Evolutionary conservation across 257 asterid genomes (phyloP).

Genomic region (Asclepias syriaca): DNA sequence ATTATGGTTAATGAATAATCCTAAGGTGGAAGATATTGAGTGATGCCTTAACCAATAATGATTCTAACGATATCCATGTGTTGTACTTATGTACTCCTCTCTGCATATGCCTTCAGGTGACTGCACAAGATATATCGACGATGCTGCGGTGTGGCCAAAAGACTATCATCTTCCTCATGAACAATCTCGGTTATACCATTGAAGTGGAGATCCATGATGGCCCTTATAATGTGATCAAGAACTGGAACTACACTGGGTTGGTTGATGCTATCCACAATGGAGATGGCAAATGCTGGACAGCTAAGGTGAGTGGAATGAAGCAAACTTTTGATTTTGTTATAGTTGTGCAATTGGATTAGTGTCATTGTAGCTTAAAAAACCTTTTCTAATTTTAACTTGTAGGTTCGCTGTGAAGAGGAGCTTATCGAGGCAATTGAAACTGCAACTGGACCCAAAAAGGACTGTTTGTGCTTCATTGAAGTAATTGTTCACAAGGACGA

Average conservation of each 20-base stretch:
- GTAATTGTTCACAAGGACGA: constrained; percentile 81
- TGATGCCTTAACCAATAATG: neutral
- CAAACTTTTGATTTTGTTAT: neutral
- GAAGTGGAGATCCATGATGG: constrained; percentile 86
- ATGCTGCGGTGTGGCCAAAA: constrained; percentile 61
- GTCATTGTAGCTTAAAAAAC: neutral
- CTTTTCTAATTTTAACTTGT: neutral
- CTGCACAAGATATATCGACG: constrained; percentile 72
- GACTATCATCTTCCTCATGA: constrained; percentile 67
- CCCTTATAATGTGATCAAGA: constrained; percentile 84
- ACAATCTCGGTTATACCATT: constrained; percentile 77
- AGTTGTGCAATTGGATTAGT: neutral
- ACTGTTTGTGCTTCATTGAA: constrained; percentile 70
- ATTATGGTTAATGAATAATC: neutral
- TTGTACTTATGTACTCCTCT: neutral
- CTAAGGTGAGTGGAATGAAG: constrained; percentile 47
- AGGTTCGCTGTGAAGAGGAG: constrained; percentile 65
- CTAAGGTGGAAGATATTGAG: neutral
- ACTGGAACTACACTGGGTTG: constrained; percentile 76
- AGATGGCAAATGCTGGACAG: constrained; percentile 86
- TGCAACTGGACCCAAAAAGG: constrained; percentile 50
- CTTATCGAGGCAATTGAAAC: constrained; percentile 55
- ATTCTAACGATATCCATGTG: no score
- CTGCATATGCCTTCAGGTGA: constrained; percentile 36
- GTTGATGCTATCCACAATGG: constrained; percentile 74